These are phyloP conservation scores for Bretschneidera sinensis DNA, from an alignment of 345 rosid genomes.

Conservation along the genomic window DNA sequence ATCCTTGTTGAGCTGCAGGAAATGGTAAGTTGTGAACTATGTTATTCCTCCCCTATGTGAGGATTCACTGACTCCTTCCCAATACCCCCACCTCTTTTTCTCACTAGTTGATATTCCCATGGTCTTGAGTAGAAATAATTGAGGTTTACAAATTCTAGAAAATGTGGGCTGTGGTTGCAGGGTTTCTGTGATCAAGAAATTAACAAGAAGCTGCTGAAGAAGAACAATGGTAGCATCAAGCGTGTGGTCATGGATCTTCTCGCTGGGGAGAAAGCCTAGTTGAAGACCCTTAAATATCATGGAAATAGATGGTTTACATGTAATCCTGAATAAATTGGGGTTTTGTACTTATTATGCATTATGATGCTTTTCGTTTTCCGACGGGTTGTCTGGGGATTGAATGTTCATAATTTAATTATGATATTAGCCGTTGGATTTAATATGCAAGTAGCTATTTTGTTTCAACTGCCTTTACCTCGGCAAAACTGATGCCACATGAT, in stretches of 20 bases:
- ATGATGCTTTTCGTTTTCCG: too few species aligned
- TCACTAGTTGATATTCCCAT: not conserved
- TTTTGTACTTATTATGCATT: too few species aligned
- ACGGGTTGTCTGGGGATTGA: too few species aligned
- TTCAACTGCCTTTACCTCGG: too few species aligned
- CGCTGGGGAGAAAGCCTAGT: slow-evolving; percentile 54
- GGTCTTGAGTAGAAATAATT: not conserved
- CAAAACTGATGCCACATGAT: too few species aligned
- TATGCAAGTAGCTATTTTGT: too few species aligned
- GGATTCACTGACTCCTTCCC: too few species aligned
- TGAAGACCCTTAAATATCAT: slow-evolving; percentile 2
- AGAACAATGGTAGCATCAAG: slow-evolving; percentile 92
- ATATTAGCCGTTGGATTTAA: too few species aligned
- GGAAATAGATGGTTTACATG: not conserved
- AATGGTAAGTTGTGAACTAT: slow-evolving; percentile 75
- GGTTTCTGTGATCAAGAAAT: slow-evolving; percentile 70
- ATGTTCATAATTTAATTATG: too few species aligned
- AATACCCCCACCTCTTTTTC: not conserved
- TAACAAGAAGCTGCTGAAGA: slow-evolving; percentile 85
- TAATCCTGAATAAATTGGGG: too few species aligned
- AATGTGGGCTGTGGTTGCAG: slow-evolving; percentile 33
- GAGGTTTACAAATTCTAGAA: not conserved
- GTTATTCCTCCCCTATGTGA: too few species aligned
- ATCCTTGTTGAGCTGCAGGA: slow-evolving; percentile 81
- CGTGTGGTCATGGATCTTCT: slow-evolving; percentile 90